Evolutionary conservation across 805 yeast genomes (phyloP).

Genomic region (Ogataea henricii): DNA sequence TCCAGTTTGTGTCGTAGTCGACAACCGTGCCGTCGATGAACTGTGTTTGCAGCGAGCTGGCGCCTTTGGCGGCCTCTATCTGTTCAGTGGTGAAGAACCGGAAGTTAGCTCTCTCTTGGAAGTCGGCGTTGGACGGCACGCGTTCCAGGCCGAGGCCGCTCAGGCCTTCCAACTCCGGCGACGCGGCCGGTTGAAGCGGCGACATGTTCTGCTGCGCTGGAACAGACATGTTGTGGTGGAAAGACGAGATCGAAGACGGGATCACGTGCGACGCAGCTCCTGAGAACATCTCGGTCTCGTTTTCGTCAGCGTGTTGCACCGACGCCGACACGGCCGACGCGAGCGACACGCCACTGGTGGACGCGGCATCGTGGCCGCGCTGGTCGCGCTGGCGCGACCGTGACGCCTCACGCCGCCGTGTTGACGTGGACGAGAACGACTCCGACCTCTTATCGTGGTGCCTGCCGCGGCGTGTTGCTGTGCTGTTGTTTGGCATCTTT

Average conservation of each 20-base stretch:
- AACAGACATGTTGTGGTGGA: slow-evolving; percentile 49
- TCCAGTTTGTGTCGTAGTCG: slow-evolving; percentile 79
- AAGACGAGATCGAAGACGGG: slow-evolving; percentile 76
- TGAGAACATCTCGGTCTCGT: slow-evolving; percentile 69
- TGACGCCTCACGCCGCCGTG: slow-evolving; percentile 22
- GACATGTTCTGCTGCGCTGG: background rate
- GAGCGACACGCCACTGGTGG: slow-evolving; percentile 23
- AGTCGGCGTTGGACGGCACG: slow-evolving; percentile 39
- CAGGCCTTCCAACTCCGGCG: slow-evolving; percentile 30
- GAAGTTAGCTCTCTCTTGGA: slow-evolving; percentile 51
- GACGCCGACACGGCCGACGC: slow-evolving; percentile 3
- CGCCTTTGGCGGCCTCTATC: slow-evolving; percentile 83
- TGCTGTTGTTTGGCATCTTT: slow-evolving; percentile 2
- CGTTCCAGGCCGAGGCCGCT: slow-evolving; percentile 25
- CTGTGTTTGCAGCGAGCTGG: slow-evolving; percentile 63
- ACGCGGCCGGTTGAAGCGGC: background rate
- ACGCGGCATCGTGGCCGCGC: slow-evolving; percentile 34
- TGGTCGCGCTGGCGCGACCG: slow-evolving; percentile 20
- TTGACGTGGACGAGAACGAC: slow-evolving; percentile 16
- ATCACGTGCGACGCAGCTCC: slow-evolving; percentile 77
- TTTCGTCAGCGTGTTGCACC: slow-evolving; percentile 48
- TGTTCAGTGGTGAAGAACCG: slow-evolving; percentile 82
- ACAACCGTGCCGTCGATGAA: slow-evolving; percentile 42
- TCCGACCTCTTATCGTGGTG: slow-evolving; percentile 5
- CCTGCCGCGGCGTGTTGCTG: slow-evolving; percentile 11